Percentiles rank a stretch among this genome's conserved stretches.
Evolutionary conservation across 257 asterid species (phyloP).

Genomic region (Solanum virginianum): DNA sequence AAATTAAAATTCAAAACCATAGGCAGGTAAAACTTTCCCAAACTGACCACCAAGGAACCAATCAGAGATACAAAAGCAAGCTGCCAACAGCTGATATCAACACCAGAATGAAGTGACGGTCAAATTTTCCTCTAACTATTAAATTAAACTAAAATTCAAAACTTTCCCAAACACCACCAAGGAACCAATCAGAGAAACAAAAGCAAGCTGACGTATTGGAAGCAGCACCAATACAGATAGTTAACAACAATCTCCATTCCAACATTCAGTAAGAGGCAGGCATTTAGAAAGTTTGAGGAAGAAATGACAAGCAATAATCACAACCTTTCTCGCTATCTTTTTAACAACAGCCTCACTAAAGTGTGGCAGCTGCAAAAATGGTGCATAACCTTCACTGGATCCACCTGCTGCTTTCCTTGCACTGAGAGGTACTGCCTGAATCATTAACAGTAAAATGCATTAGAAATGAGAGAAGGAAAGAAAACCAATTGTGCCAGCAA

Average conservation of each 20-base stretch:
- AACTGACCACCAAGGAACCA: not conserved
- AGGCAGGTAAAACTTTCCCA: not conserved
- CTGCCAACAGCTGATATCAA: not conserved
- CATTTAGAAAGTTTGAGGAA: not conserved
- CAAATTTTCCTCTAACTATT: not conserved
- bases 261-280: not conserved
- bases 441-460: not conserved
- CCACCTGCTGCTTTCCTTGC: constrained; percentile 78
- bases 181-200: not conserved
- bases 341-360: constrained; percentile 79
- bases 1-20: not conserved
- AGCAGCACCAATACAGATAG: not conserved
- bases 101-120: not conserved
- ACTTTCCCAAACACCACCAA: not conserved
- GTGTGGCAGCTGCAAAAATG: constrained; percentile 97
- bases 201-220: not conserved
- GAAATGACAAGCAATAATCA: constrained; percentile 1
- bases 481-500: not conserved
- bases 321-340: constrained; percentile 89
- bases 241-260: not conserved
- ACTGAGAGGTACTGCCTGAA: constrained; percentile 92
- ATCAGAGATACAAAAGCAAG: not conserved
- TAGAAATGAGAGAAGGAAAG: not conserved
- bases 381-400: constrained; percentile 81
- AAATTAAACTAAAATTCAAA: not conserved